Evolutionary conservation across 1,284 basidiomycete species (phyloP), one percentile per base, ranked within the genome.

Genomic region (Cutaneotrichosporon sp.): DNA sequence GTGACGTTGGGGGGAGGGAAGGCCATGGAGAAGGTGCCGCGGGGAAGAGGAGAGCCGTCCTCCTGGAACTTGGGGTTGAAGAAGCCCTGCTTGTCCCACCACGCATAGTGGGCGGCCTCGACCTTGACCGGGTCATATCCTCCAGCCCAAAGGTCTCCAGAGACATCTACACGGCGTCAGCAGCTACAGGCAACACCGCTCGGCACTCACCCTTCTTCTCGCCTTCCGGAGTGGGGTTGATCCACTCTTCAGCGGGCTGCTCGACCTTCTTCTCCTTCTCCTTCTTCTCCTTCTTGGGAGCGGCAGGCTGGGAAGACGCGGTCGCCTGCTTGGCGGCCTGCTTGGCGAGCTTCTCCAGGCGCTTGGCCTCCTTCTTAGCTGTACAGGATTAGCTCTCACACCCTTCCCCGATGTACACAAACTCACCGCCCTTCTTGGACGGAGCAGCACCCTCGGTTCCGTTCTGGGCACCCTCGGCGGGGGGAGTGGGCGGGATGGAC

Each of bases 1-100:
- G 96, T 99, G 61, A 99, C 93, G 69, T 98, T 98, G n/a, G 96
- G 96, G 11, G 96, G 96, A 27, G 96, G 96, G 5, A 85, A 81
- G 1, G 93, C 88, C 44, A 99, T 84, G 58, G 93, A 86, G 71
- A 98, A 98, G 8, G 79, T 76, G 25, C 85, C 88, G 56, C 84
- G 81, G 2, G 80, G 75, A 26, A 75, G 62, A 3, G 75, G 64
- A 25, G 72, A 79, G 46, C 84, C 84, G 59, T 86, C 79, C 11
- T 79, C 64, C 9, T 79, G 78, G 59, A 85, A 77, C 54, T 84
- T 80, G 1, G 96, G 96, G 61, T 84, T 81, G 80, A 97, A 98
- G 80, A 86, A 96, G 11, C 89, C 89, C 70, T 88, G 80, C 25
- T 84, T 82, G 51, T 85, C 80, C 96, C 96, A 98, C 96, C 96